phyloP scores from a whole-genome alignment of 2,329 filamentous ascomycete species.

The Diaporthe australafricana region DNA sequence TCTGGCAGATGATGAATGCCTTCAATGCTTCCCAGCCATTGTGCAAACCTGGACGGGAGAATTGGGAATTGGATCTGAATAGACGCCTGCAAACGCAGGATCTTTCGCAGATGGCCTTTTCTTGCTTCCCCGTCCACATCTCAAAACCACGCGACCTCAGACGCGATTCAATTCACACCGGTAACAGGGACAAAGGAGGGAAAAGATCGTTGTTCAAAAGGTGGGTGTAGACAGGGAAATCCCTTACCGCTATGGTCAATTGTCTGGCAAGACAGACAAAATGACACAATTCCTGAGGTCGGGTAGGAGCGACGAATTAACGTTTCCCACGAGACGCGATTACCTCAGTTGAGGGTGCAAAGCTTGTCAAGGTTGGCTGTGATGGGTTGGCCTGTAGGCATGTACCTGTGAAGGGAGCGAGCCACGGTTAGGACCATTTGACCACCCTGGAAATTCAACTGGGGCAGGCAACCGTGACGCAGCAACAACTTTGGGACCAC shows the following conservation, averaged over 20 bases:
- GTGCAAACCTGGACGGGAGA: neutral
- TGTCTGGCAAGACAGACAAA: slow-evolving; percentile 55
- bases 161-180: slow-evolving; percentile 19
- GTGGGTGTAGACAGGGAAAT: slow-evolving; percentile 40
- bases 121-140: slow-evolving; percentile 3
- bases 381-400: slow-evolving; percentile 53
- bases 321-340: slow-evolving; percentile 68
- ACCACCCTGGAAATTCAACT: neutral
- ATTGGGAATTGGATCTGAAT: slow-evolving; percentile 1
- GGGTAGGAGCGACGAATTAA: slow-evolving; percentile 73
- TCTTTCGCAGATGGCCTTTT: slow-evolving; percentile 5
- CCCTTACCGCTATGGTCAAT: slow-evolving; percentile 65
- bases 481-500: slow-evolving; percentile 7
- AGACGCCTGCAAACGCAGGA: slow-evolving; percentile 16
- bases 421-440: slow-evolving; percentile 40
- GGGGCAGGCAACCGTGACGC: slow-evolving; percentile 2
- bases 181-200: slow-evolving; percentile 18
- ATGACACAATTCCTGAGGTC: slow-evolving; percentile 62
- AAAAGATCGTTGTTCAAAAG: slow-evolving; percentile 19
- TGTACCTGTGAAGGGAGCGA: slow-evolving; percentile 53
- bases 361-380: slow-evolving; percentile 44
- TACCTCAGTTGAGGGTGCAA: slow-evolving; percentile 51
- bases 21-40: neutral
- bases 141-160: slow-evolving; percentile 11
- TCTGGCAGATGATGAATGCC: slow-evolving; percentile 13